Base-by-base conservation (phyloP, 208 protist genomes). In the Tritrichomonas musculus region DNA sequence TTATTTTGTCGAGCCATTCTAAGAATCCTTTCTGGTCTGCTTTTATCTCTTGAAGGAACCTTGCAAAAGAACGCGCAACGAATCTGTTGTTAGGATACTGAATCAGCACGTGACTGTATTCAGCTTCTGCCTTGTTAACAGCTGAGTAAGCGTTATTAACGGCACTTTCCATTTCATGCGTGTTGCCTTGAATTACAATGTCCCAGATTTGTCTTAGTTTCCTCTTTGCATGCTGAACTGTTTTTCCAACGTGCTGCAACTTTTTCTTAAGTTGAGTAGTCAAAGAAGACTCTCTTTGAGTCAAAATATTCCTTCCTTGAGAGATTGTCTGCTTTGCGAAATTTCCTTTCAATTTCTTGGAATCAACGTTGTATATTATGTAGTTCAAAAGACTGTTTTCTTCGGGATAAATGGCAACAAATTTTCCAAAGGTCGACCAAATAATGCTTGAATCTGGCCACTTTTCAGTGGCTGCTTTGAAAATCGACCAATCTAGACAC, bases 61-160 rank as follows among this genome's bases (percentile, higher is more conserved):
- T 53, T 0, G 47, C 77, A 30, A 57, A 88, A 53, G 20, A 14
- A 57, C 47, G 44, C 33, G 27, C 77, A 57, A 88, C 77, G n/a
- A 88, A 88, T 57, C 47, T 53, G n/a, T 88, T 88, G 17, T 88
- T 88, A 39, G 77, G 77, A 57, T 57, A 88, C 33, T 53, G 41
- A 14, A n/a, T 14, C 9, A 88, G 17, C 25, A 88, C 33, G n/a
- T 57, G 77, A 20, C 14, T 57, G 27, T 57, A 47, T 50, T 88
- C 77, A 1, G 47, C 57, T 17, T 88, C 47, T 8, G 47, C 39
- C 17, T 88, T 36, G 11, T 88, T 27, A 20, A 60, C 27, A 47
- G 41, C 44, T 14, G 20, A 14, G 13, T 53, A 33, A 25, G 77
- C 41, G 33, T 39, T 27, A 36, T 20, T 14, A 60, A 88, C 57